Conservation (phyloP, 495 filamentous ascomycete species). For the Xylaria castorea region DNA sequence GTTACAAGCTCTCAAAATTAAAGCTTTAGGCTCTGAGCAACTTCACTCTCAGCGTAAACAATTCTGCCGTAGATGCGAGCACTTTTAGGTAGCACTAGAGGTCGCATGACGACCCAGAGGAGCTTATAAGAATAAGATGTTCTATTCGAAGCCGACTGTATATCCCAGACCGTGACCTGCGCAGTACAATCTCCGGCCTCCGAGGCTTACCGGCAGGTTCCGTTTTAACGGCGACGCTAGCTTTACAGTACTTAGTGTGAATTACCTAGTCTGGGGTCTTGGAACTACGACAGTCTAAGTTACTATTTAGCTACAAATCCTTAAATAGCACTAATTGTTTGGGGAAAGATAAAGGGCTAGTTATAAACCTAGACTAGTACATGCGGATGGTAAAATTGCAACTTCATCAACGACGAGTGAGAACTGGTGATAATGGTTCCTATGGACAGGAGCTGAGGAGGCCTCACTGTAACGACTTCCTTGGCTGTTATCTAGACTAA, state of each 20-base stretch:
- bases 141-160: not conserved
- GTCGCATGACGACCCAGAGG: not conserved
- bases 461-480: slow-evolving; percentile 10
- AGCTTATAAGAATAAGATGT: too few species aligned
- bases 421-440: not conserved
- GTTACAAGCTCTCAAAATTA: not conserved
- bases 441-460: not conserved
- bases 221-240: too few species aligned
- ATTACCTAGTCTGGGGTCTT: too few species aligned
- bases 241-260: too few species aligned
- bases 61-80: not conserved
- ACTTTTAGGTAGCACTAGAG: not conserved
- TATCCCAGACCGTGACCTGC: too few species aligned
- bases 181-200: too few species aligned
- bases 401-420: not conserved
- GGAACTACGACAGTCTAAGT: too few species aligned
- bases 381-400: not conserved
- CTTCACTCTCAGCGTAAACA: not conserved
- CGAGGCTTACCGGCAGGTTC: too few species aligned
- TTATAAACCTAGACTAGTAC: not conserved
- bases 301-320: too few species aligned
- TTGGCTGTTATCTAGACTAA: not conserved
- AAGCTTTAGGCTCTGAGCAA: not conserved
- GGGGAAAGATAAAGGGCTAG: not conserved
- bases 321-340: too few species aligned